Conservation (phyloP, 208 protist genomes). For the Eutreptiella sp. region DNA sequence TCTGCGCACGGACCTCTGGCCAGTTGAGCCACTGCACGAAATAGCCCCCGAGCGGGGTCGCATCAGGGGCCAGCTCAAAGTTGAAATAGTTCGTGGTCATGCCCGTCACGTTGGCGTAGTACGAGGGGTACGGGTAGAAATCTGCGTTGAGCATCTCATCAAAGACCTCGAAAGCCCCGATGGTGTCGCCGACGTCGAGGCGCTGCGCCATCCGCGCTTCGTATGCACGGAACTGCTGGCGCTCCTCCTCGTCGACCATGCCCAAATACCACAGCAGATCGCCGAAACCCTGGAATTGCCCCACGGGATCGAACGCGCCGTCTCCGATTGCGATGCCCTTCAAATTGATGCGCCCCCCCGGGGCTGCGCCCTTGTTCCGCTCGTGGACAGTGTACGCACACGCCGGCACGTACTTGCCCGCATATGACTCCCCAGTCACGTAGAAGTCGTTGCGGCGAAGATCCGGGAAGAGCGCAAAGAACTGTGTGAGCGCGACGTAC, state of each 20-base stretch:
- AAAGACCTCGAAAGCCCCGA: constrained; percentile 21
- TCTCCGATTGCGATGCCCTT: constrained; percentile 36
- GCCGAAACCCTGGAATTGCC: constrained; percentile 10
- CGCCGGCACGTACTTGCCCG: constrained; percentile 34
- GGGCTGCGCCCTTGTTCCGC: constrained; percentile 20
- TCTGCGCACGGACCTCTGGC: constrained; percentile 10
- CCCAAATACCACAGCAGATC: constrained; percentile 4
- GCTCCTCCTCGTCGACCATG: not conserved
- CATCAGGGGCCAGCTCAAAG: not conserved
- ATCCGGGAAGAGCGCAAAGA: constrained; percentile 31
- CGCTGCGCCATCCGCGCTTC: not conserved
- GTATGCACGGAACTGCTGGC: not conserved
- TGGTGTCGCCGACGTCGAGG: constrained; percentile 1
- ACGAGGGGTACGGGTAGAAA: constrained; percentile 6
- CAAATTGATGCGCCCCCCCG: constrained; percentile 22
- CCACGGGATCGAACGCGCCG: constrained; percentile 27
- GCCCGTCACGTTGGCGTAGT: constrained; percentile 31
- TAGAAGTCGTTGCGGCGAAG: constrained; percentile 34
- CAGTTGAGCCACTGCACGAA: constrained; percentile 8
- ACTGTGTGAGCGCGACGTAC: constrained; percentile 27
- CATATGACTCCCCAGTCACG: constrained; percentile 38
- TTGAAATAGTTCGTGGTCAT: constrained; percentile 31
- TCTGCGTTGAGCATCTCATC: constrained; percentile 28
- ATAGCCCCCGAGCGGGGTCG: not conserved
- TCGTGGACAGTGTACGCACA: constrained; percentile 14